Evolutionary conservation across 768 basidiomycete species (phyloP).

Genomic region (Termitomyces sp.): DNA sequence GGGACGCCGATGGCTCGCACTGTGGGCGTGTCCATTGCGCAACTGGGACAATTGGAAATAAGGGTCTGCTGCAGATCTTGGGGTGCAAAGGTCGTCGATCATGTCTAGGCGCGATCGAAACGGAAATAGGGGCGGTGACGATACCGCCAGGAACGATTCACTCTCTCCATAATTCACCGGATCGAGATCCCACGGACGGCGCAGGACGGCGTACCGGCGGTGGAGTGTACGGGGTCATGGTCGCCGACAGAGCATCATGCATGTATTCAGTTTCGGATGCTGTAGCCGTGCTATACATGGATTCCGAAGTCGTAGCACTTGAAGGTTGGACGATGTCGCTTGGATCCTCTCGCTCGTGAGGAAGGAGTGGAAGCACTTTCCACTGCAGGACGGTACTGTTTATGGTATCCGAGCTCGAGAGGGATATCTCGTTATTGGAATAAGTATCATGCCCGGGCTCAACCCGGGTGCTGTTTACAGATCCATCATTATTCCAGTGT

Average conservation of each 20-base stretch:
- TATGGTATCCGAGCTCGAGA: not conserved
- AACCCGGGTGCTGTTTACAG: not conserved
- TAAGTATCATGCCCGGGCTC: not conserved
- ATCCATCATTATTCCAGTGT: not conserved
- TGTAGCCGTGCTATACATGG: slow-evolving; percentile 9
- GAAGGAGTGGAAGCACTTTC: slow-evolving; percentile 4
- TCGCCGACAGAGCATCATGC: not conserved
- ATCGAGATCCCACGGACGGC: slow-evolving; percentile 4
- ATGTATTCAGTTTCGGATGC: slow-evolving; percentile 1
- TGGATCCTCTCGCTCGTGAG: not conserved
- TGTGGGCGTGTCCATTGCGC: too few species aligned
- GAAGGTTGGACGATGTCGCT: not conserved
- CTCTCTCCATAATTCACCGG: not conserved
- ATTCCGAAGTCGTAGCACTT: slow-evolving; percentile 3
- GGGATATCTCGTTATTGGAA: not conserved
- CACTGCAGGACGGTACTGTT: not conserved
- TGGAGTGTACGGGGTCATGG: slow-evolving; percentile 6
- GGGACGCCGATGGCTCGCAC: too few species aligned
- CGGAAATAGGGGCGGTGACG: not conserved
- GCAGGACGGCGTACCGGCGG: not conserved
- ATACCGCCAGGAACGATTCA: slow-evolving; percentile 4
- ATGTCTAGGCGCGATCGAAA: not conserved
- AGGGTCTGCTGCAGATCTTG: not conserved
- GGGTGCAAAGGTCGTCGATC: slow-evolving; percentile 3
- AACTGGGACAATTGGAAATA: not conserved